These are phyloP conservation scores for Dioszegia hungarica DNA, from an alignment of 768 basidiomycete species.

Conservation along the genomic window DNA sequence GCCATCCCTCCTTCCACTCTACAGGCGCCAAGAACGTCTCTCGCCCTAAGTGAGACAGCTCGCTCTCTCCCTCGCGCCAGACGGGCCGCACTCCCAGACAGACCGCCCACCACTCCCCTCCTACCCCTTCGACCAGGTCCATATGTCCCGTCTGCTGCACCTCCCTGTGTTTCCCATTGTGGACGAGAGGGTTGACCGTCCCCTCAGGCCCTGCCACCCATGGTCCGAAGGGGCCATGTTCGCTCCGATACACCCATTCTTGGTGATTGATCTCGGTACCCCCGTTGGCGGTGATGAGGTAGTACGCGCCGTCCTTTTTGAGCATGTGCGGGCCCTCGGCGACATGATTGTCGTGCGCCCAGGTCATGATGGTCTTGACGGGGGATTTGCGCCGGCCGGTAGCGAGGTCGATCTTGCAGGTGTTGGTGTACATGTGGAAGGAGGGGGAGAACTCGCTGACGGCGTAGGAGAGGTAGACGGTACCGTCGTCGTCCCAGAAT, in stretches of 20 bases:
- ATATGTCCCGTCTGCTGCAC: constrained; percentile 52
- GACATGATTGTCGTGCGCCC: constrained; percentile 1
- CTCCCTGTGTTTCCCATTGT: constrained; percentile 38
- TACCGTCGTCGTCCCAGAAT: constrained; percentile 27
- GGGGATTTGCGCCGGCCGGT: neutral
- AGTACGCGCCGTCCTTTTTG: constrained; percentile 41
- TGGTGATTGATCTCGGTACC: constrained; percentile 28
- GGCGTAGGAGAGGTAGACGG: constrained; percentile 13
- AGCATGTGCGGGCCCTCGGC: constrained; percentile 44
- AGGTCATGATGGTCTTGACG: neutral
- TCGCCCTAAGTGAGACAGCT: constrained; percentile 45
- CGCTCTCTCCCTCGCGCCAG: neutral
- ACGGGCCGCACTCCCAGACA: constrained; percentile 30
- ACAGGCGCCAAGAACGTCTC: constrained; percentile 50
- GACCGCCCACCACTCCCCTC: constrained; percentile 46
- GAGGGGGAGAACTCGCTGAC: neutral
- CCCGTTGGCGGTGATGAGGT: constrained; percentile 51
- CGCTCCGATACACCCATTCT: constrained; percentile 45
- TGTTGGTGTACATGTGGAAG: neutral
- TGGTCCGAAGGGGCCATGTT: constrained; percentile 42
- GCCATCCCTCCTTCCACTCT: constrained; percentile 41
- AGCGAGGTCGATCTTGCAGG: constrained; percentile 4
- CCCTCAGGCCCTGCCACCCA: constrained; percentile 21
- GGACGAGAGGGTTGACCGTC: constrained; percentile 22
- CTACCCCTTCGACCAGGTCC: constrained; percentile 48